Evolutionary conservation across 306 rosid genomes (phyloP), one percentile per base, ranked within the genome.

Genomic region (Sophora flavescens): DNA sequence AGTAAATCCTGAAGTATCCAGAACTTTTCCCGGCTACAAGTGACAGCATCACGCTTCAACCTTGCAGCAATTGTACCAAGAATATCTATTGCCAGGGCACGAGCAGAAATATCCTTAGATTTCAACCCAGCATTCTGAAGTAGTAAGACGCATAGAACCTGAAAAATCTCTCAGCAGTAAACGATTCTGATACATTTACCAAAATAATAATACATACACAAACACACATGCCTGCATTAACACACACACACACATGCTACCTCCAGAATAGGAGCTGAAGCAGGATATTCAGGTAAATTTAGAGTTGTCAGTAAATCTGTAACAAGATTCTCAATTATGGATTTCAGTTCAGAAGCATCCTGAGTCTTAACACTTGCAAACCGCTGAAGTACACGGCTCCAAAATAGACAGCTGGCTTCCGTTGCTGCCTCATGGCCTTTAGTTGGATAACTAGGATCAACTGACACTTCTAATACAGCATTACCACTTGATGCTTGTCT

Each of bases 21-120:
- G 51, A 92, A 89, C 72, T 88, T 92, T 36, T 89, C 90, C 59
- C 65, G 83, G 75, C 93, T 82, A 85, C 96, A 88, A 84, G 81
- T 75, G 45, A 86, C 76, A 70, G 99, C 90, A 85, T 96, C 99
- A 32, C 92, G 98, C 92, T 96, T 96, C 91, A 96, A 88, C 88
- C 99, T 96, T 2, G 99, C 97, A 77, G 99, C 99, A 89, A 96
- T 86, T 38, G 93, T 92, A 76, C 99, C 99, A 28, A 96, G 97
- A 92, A 96, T 86, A 70, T 96, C 99, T 60, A 96, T 96, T 2
- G 99, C 98, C 97, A 96, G 72, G 42, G 90, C 78, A 60, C 97
- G 99, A 75, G 91, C 93, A 78, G 90, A 77, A 54, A 85, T 61
- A 76, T 96, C 99, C 87, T 96, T 96, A 68, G 98, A 92, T 76